Conservation (phyloP, 75 land plant species). For the Larix kaempferi region DNA sequence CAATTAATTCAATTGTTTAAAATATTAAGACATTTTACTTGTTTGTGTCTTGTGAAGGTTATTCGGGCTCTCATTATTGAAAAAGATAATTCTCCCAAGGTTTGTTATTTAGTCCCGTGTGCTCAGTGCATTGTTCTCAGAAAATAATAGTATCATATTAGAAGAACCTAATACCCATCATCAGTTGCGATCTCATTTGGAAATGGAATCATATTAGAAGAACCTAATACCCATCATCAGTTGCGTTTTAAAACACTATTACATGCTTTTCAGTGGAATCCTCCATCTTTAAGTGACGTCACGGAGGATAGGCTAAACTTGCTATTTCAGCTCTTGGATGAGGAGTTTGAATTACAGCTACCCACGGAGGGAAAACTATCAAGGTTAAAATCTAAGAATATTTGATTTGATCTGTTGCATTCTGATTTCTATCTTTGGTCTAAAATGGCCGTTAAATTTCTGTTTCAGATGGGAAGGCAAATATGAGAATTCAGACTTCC, state of each 20-base stretch:
- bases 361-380: constrained; percentile 37
- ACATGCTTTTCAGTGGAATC: constrained; percentile 83
- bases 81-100: constrained; percentile 93
- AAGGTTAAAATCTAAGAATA: constrained; percentile 25
- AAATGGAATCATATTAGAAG: not conserved
- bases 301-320: constrained; percentile 49
- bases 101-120: constrained; percentile 10
- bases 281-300: constrained; percentile 57
- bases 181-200: constrained; percentile 3
- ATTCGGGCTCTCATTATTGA: constrained; percentile 80
- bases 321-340: constrained; percentile 58
- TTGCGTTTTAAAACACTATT: too few species aligned
- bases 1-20: not conserved
- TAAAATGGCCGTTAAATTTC: not conserved
- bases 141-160: not conserved
- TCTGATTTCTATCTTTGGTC: not conserved
- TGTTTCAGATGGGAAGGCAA: constrained; percentile 13
- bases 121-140: not conserved
- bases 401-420: not conserved
- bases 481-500: too few species aligned
- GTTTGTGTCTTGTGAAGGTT: constrained; percentile 51
- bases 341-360: constrained; percentile 58
- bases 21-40: not conserved
- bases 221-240: not conserved
- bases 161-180: too few species aligned